These are phyloP conservation scores for Priceomyces fermenticarens DNA, from an alignment of 805 yeast genomes.

Conservation along the genomic window DNA sequence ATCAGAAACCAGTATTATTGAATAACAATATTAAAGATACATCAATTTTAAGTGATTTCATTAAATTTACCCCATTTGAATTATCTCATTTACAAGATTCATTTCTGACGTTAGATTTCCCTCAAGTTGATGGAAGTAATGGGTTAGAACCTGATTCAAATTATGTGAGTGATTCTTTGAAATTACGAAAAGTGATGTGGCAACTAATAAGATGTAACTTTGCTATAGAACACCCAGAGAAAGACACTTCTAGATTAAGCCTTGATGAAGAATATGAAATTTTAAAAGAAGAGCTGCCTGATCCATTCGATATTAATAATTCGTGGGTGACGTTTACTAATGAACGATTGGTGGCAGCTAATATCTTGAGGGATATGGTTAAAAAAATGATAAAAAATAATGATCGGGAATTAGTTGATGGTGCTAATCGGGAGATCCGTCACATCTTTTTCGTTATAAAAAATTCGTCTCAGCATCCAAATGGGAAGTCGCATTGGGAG, in stretches of 20 bases:
- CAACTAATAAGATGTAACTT: slow-evolving; percentile 14
- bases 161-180: slow-evolving; percentile 18
- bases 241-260: not conserved
- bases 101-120: slow-evolving; percentile 21
- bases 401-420: slow-evolving; percentile 7
- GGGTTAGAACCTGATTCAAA: slow-evolving; percentile 5
- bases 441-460: slow-evolving; percentile 16
- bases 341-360: slow-evolving; percentile 18
- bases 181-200: slow-evolving; percentile 31
- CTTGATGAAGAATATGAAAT: not conserved
- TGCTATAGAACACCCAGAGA: not conserved
- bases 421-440: slow-evolving; percentile 9
- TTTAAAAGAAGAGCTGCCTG: not conserved
- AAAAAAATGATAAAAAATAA: slow-evolving; percentile 11
- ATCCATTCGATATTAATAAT: not conserved
- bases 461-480: slow-evolving; percentile 15
- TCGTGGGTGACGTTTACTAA: slow-evolving; percentile 14
- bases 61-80: slow-evolving; percentile 22
- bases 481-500: slow-evolving; percentile 18
- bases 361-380: slow-evolving; percentile 20
- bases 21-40: slow-evolving; percentile 1
- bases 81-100: slow-evolving; percentile 15
- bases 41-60: not conserved
- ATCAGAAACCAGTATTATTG: not conserved
- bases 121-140: slow-evolving; percentile 11